Conservation (phyloP, 129 eudicot species). For the Lactuca sativa region DNA sequence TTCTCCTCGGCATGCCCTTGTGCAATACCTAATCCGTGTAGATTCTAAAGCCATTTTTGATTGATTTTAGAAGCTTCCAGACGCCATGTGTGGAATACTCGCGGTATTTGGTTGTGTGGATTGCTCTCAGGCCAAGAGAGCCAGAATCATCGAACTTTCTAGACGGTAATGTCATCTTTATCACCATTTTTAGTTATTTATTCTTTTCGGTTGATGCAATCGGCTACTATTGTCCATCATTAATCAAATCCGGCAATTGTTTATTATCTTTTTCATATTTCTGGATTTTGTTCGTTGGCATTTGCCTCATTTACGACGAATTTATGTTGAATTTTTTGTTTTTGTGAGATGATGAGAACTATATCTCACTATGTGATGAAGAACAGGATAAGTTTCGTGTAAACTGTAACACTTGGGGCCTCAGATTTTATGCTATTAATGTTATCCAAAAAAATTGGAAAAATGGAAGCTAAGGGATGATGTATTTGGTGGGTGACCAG, state of each 20-base stretch:
- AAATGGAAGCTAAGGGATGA: not conserved
- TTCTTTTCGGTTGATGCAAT: not conserved
- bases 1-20: slow-evolving; percentile 13
- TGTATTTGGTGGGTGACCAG: not conserved
- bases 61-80: not conserved
- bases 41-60: slow-evolving; percentile 3
- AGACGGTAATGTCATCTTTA: slow-evolving; percentile 48
- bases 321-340: not conserved
- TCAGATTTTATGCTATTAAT: not conserved
- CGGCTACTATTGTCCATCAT: not conserved
- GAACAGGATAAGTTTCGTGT: not conserved
- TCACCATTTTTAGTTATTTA: not conserved
- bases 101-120: slow-evolving; percentile 90
- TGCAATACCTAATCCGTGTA: not conserved
- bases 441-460: not conserved
- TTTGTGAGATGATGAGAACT: not conserved
- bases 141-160: slow-evolving; percentile 84
- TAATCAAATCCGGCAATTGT: not conserved
- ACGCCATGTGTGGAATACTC: slow-evolving; percentile 85
- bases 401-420: not conserved
- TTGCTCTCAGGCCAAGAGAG: slow-evolving; percentile 70
- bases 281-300: not conserved
- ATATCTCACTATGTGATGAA: not conserved
- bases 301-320: not conserved
- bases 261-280: not conserved